Base-by-base conservation (phyloP, 2,329 filamentous ascomycete species). In the Nannizziopsis arthrosporioides region DNA sequence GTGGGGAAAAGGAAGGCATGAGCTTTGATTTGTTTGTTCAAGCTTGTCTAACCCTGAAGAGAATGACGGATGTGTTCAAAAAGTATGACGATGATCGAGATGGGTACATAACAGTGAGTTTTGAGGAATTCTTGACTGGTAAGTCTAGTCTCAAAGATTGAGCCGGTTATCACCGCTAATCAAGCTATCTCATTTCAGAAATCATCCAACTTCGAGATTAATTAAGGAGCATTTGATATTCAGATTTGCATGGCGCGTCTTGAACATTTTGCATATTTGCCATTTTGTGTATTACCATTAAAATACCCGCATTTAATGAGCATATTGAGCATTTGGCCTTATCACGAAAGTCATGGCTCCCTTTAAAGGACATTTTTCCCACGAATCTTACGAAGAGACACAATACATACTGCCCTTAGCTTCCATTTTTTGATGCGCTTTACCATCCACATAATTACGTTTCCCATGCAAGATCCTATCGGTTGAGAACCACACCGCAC, bases 41-140 rank as follows among this genome's bases (percentile, higher is more conserved):
- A 73, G 87, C 87, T 45, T 96, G 92, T 67, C 96, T 98, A 63
- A 88, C 81, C 58, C 73, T 98, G 60, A 95, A 96, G 77, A 78
- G 92, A 58, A 96, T 98, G 90, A 98, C 92, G 51, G 92, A 98
- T 66, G 88, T 94, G 22, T 98, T 98, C 66, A 98, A 98, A 75
- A 90, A 89, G 68, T 98, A 96, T 65, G 92, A 98, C 58, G 85
- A 94, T 60, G 92, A 98, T 66, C 79, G 92, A 37, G 92, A 96
- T 68, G 92, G 92, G 1, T 96, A 89, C 64, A 85, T 89, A 57
- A 89, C 83, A 3, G 68, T 89, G 47, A 85, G 82, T 63, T 89
- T 89, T 59, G 84, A 88, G 69, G 83, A 88, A 59, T 88, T 88
- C 63, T 68, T 88, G 61, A 81, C 80, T 34, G 82, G 70, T 72